Base-by-base conservation (phyloP, 345 rosid genomes). In the Salix arbutifolia region DNA sequence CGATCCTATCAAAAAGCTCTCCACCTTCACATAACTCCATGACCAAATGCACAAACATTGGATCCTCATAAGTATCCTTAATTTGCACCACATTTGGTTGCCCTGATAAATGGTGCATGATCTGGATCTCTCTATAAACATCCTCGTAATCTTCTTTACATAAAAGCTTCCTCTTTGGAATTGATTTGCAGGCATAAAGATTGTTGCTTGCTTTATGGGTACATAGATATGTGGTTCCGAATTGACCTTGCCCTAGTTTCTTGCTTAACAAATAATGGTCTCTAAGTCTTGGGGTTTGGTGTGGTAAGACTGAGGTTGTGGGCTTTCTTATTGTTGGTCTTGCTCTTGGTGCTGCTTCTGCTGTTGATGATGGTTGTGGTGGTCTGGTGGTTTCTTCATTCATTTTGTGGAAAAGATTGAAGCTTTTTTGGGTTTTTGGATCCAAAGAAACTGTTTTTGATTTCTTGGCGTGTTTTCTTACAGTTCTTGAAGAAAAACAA, bases 21-120 rank as follows among this genome's bases (percentile, higher is more conserved):
- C 99, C 99, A 2, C 99, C 99, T 5, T 84, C 94, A 67, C 99
- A 96, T 4, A 96, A 81, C 87, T 96, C 99, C 99, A 96, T 96
- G 4, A 96, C 99, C 79, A 96, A 80, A 84, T 96, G 99, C 31
- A 96, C 99, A 61, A 93, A 95, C 62, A 93, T 90, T 28, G 89
- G 82, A 76, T 95, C 99, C 82, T 95, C 99, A 35, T 91, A 95
- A 4, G 99, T 93, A 23, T 91, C 98, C 78, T 89, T 89, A 83
- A 95, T 93, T 77, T 77, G 90, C 28, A 95, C 99, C 7, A 95
- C 98, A 70, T 89, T 87, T 10, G 81, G 90, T 74, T 95, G 97
- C 76, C 89, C 99, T 0, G 98, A 91, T 26, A 95, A 80, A 68
- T 95, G 99, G 74, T 95, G 99, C 99, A 95, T 95, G 89, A 95